Base-by-base conservation (phyloP, 768 basidiomycete species). In the Lactarius hengduanensis region DNA sequence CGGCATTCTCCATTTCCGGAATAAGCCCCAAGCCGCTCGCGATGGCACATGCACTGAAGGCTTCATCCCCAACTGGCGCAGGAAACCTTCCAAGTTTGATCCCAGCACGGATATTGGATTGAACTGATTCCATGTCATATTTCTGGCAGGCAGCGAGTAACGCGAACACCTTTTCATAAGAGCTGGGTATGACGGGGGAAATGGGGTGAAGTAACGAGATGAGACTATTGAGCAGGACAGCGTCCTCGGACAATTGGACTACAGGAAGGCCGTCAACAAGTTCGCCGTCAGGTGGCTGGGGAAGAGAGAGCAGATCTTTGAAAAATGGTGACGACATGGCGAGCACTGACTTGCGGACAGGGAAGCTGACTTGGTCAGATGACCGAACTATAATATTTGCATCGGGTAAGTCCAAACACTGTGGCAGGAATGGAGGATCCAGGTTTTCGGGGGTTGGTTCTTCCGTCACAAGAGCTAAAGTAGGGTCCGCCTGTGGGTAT, bases 91-190 rank as follows among this genome's bases (percentile, higher is more conserved):
- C 45, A 20, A 9, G n/a, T 47, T 47, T 47, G 53, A 45, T 18
- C 20, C 28, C 22, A 3, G 22, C 20, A 18, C 61, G 61, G 9
- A 62, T 22, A n/a, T 26, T 20, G 1, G 45, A 22, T 11, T 22
- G 45, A 8, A 22, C 4, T 3, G 45, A 47, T 4, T 1, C 45
- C 45, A 47, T 45, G 45, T 22, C 45, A 10, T 47, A 47, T 47
- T 11, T 22, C 45, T 47, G n/a, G 45, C n/a, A 47, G 3, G n/a
- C n/a, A 0, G 60, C 63, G 7, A 72, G 36, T 36, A 36, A 36
- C 1, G 36, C 36, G 36, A 36, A 36, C 11, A 13, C 36, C 11
- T 36, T 11, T 22, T 62, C 61, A 6, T 55, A 62, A 30, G 61
- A 62, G 26, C 34, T 22, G 10, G 45, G 45, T 3, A 11, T n/a